Evolutionary conservation across 192 early-diverging fungal species (phyloP), one percentile per base, ranked within the genome.

Genomic region (Pilaira anomala): DNA sequence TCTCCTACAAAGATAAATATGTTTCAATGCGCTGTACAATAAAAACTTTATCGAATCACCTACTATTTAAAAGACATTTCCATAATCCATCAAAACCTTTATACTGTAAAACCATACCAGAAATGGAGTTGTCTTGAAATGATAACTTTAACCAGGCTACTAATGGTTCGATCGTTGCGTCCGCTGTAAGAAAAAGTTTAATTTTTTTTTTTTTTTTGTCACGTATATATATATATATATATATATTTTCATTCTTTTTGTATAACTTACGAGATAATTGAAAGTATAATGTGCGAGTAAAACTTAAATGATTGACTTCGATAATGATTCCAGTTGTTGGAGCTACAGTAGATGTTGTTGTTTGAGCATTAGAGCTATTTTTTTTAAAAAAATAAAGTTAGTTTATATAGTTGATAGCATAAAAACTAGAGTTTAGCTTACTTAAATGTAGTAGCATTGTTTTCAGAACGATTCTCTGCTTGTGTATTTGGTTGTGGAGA

Each of bases 41-140:
- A n/a, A n/a, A n/a, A n/a, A n/a, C n/a, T n/a, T n/a, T n/a, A n/a
- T n/a, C n/a, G n/a, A n/a, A n/a, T n/a, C n/a, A 68, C 72, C 48
- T 65, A 74, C 73, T 62, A 51, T 75, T 75, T 46, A 75, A 62
- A 21, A 75, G 45, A 22, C 73, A 75, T 30, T 75, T 75, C 73
- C 73, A 75, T 19, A 75, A 19, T 19, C 67, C 68, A 62, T 75
- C 73, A 19, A 66, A 54, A 9, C 73, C 73, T 52, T 75, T 75
- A 52, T 75, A 75, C 39, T 75, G 73, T 25, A 75, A 45, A 1
- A 75, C 73, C 73, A 75, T 75, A 1, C 73, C 73, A 14, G 73
- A 75, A 14, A 75, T 69, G 30, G 63, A 46, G 5, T 29, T n/a
- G 36, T 75, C 73, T 24, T 69, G 58, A 33, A 75, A 75, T 3